phyloP scores from a whole-genome alignment of 495 filamentous ascomycete genomes.

The Parmelia sp. region DNA sequence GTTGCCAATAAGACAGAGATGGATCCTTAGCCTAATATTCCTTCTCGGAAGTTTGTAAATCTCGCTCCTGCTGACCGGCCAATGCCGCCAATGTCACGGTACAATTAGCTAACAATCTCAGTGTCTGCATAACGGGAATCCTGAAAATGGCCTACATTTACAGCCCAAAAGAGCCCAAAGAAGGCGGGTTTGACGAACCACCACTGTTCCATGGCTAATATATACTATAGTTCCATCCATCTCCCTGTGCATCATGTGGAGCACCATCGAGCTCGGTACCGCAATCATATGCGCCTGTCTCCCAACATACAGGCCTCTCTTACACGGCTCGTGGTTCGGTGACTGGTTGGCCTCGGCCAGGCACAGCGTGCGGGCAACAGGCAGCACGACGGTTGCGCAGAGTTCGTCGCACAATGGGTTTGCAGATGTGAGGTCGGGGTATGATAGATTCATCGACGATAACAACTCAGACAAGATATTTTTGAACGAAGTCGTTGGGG shows the following conservation, averaged over 20 bases:
- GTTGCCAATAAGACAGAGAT: neutral
- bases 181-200: neutral
- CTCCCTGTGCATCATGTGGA: neutral
- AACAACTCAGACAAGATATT: neutral
- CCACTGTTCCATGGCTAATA: neutral
- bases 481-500: neutral
- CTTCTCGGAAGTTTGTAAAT: neutral
- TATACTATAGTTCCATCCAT: neutral
- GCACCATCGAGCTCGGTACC: neutral
- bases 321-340: conserved; percentile 26
- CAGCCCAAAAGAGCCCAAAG: neutral
- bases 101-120: neutral
- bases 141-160: neutral
- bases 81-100: neutral
- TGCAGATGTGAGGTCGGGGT: neutral
- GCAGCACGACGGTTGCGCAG: neutral
- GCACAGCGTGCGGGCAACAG: neutral
- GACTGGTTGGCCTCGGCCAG: conserved; percentile 14
- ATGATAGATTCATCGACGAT: neutral
- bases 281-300: neutral
- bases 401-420: neutral
- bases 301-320: conserved; percentile 4
- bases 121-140: neutral
- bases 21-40: neutral
- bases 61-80: neutral